phyloP scores from a whole-genome alignment of 1,284 basidiomycete species.

The Boletellus sp. region DNA sequence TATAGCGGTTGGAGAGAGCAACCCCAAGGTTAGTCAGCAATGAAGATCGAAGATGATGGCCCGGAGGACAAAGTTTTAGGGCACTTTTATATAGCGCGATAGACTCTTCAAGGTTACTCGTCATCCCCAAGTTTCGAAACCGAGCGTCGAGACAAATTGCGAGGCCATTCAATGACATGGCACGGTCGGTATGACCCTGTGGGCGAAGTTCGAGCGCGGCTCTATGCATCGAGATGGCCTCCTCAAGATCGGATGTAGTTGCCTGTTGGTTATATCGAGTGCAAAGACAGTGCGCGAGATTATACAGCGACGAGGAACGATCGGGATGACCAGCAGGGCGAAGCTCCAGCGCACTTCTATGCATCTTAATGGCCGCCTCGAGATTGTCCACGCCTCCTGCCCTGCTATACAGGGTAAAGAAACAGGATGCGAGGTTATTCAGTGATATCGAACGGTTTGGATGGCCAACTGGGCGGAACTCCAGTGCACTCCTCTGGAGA shows the following conservation, averaged over 20 bases:
- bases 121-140: neutral
- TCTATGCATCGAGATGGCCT: neutral
- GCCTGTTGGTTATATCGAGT: neutral
- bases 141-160: neutral
- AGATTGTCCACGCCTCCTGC: neutral
- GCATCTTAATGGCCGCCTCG: neutral
- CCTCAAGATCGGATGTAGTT: neutral
- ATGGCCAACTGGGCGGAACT: neutral
- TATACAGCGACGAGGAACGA: neutral
- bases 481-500: neutral
- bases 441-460: neutral
- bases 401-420: neutral
- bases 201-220: conserved; percentile 1
- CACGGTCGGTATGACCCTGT: neutral
- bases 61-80: neutral
- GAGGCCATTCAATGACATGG: conserved; percentile 1
- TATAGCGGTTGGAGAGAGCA: neutral
- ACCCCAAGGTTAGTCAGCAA: neutral
- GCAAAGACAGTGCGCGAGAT: neutral
- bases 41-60: neutral
- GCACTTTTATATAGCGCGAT: neutral
- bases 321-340: neutral
- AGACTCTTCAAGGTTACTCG: conserved; percentile 2
- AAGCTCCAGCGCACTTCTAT: neutral
- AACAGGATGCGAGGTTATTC: conserved; percentile 1